Evolutionary conservation across 352 stramenopile species (phyloP), one percentile per base, ranked within the genome.

Genomic region (Blastocystis sp.): DNA sequence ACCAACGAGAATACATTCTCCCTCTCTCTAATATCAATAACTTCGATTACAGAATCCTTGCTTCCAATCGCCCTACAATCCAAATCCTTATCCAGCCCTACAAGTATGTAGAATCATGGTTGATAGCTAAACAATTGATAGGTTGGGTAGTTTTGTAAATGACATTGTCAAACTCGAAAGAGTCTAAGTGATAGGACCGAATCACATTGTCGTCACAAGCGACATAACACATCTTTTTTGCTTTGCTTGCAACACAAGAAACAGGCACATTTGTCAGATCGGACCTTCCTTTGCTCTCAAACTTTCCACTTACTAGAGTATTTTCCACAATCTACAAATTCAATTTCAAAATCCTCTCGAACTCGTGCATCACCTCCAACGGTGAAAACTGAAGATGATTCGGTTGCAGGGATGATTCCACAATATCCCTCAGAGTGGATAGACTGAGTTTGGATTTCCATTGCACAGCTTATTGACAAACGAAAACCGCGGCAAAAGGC

Each of bases 391-490:
- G 51, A 27, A 46, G 27, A 67, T 14, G 71, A 67, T 51, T 83
- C 49, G 6, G n/a, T 43, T 12, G 49, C 51, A 19, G 27, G 16
- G 4, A 57, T 35, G 4, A 67, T 35, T n/a, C 71, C 71, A 43
- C 71, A 83, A 24, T 49, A 65, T 29, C 71, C 71, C 29, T 83
- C 43, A 12, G 71, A 83, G 43, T 83, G 71, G 51, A 83, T 83
- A 32, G 56, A 54, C 27, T 83, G 71, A 43, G 71, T 65, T n/a
- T 83, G 71, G 3, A 65, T 42, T 52, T 83, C 71, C 71, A 83
- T 83, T 65, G 16, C 32, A 42, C 27, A 51, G 21, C 24, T 61
- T 43, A 51, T 0, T 11, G 54, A 16, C 3, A 61, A 14, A 32
- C 19, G 12, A 49, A 49, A 19, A 43, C 6, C 27, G 42, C 63